Conservation (phyloP, 2,329 filamentous ascomycete genomes). For the Diaporthe longicolla region DNA sequence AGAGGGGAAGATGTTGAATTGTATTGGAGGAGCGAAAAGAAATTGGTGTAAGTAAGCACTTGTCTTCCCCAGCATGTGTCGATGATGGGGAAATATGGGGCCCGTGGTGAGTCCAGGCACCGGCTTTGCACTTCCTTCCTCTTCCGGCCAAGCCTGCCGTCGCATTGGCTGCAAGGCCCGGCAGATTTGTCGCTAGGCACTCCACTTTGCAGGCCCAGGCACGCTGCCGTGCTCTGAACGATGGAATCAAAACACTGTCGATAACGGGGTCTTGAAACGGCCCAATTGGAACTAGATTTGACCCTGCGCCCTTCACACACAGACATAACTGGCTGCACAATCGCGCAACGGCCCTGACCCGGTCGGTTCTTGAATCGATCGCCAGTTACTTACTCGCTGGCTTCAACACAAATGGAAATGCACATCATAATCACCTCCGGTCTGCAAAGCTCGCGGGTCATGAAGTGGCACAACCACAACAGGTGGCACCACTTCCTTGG, state of each 20-base stretch:
- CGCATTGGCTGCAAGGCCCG: constrained; percentile 23
- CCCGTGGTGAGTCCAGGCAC: constrained; percentile 24
- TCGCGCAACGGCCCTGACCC: too few species aligned
- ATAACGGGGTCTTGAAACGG: not conserved
- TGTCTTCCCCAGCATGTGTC: not conserved
- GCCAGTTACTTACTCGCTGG: not conserved
- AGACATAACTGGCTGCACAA: not conserved
- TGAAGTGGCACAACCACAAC: constrained; percentile 19
- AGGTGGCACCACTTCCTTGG: constrained; percentile 19
- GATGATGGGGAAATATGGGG: not conserved
- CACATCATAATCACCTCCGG: not conserved
- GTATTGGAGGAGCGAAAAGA: constrained; percentile 3
- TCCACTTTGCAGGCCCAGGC: not conserved
- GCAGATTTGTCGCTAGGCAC: constrained; percentile 3
- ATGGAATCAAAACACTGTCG: constrained; percentile 21
- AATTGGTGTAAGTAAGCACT: constrained; percentile 3
- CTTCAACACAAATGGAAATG: not conserved
- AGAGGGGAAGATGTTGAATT: constrained; percentile 2
- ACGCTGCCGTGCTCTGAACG: not conserved
- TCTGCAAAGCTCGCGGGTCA: not conserved
- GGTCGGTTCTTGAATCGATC: not conserved
- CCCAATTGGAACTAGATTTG: constrained; percentile 2
- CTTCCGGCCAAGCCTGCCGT: constrained; percentile 34
- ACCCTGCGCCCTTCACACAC: not conserved
- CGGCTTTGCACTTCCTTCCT: constrained; percentile 37